Evolutionary conservation across 495 filamentous ascomycete genomes (phyloP).

Genomic region (Lophium mytilinum): DNA sequence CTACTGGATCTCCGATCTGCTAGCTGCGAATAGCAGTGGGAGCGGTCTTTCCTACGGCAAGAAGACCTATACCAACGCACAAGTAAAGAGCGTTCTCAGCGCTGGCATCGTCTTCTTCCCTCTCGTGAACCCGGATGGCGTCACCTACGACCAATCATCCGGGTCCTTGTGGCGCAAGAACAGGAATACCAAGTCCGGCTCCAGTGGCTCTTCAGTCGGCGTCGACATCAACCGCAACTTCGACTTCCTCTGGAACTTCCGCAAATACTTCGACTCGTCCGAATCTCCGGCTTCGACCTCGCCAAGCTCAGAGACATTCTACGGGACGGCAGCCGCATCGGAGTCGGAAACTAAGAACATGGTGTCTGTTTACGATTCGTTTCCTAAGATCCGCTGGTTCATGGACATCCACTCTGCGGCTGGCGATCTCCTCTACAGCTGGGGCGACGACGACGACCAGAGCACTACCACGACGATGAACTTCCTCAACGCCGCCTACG

Average conservation of each 20-base stretch:
- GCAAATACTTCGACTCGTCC: conserved; percentile 33
- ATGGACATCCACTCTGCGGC: conserved; percentile 39
- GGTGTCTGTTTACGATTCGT: conserved; percentile 34
- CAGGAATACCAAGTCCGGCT: conserved; percentile 39
- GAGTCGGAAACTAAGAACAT: conserved; percentile 44
- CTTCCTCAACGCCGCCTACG: conserved; percentile 33
- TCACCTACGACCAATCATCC: conserved; percentile 50
- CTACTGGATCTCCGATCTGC: conserved; percentile 34
- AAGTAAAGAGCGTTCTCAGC: conserved; percentile 33
- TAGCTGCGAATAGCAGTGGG: conserved; percentile 32
- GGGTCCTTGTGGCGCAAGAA: conserved; percentile 59
- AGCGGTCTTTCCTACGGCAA: conserved; percentile 35
- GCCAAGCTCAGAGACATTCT: conserved; percentile 45
- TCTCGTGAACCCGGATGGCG: conserved; percentile 55
- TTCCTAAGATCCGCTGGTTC: conserved; percentile 37
- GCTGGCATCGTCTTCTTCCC: conserved; percentile 45
- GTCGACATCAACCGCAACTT: conserved; percentile 60
- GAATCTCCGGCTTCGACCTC: conserved; percentile 41
- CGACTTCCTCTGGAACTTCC: conserved; percentile 43
- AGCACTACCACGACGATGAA: conserved; percentile 28
- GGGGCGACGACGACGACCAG: conserved; percentile 38
- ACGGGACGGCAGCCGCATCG: conserved; percentile 38
- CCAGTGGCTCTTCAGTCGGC: conserved; percentile 35
- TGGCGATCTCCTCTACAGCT: conserved; percentile 35
- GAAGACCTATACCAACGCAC: conserved; percentile 33